These are phyloP conservation scores for Dionaea muscipula DNA, from an alignment of 179 eudicot species.

Conservation along the genomic window DNA sequence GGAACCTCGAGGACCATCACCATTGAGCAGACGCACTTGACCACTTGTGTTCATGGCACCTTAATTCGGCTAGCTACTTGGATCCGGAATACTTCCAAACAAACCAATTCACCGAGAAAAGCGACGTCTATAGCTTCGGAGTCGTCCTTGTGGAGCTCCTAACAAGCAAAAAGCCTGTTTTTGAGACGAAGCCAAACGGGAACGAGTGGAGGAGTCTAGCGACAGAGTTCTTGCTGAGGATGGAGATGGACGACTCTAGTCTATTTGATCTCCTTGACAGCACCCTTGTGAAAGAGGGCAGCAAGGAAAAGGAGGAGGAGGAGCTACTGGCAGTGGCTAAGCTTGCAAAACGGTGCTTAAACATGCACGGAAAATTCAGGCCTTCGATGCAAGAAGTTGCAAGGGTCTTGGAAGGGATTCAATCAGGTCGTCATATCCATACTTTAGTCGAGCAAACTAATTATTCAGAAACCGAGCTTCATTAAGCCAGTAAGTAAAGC, in stretches of 20 bases:
- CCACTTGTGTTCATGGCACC: conserved; percentile 28
- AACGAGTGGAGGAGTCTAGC: conserved; percentile 25
- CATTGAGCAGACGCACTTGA: conserved; percentile 33
- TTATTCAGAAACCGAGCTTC: no score
- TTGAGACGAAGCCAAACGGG: conserved; percentile 11
- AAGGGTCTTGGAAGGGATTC: conserved; percentile 15
- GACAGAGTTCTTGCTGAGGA: conserved; percentile 19
- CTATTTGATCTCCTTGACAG: conserved; percentile 25
- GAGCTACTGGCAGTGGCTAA: conserved; percentile 18
- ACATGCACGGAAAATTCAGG: conserved; percentile 26
- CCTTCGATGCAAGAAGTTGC: conserved; percentile 31
- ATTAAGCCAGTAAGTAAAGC: no score
- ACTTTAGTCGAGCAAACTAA: no score
- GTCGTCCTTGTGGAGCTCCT: conserved; percentile 47
- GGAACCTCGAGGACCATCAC: conserved; percentile 26
- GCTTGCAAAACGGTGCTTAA: conserved; percentile 29
- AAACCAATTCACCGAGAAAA: conserved; percentile 29
- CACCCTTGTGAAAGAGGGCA: conserved; percentile 19
- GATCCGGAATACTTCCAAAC: conserved; percentile 33
- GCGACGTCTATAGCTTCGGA: conserved; percentile 44
- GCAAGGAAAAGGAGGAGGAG: no score
- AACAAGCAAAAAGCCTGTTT: conserved; percentile 34
- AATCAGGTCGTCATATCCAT: conserved; percentile 8
- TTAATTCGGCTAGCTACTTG: conserved; percentile 28
- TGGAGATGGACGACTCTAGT: conserved; percentile 20